Evolutionary conservation across 805 yeast species (phyloP).

Genomic region (Metschnikowia henanensis): DNA sequence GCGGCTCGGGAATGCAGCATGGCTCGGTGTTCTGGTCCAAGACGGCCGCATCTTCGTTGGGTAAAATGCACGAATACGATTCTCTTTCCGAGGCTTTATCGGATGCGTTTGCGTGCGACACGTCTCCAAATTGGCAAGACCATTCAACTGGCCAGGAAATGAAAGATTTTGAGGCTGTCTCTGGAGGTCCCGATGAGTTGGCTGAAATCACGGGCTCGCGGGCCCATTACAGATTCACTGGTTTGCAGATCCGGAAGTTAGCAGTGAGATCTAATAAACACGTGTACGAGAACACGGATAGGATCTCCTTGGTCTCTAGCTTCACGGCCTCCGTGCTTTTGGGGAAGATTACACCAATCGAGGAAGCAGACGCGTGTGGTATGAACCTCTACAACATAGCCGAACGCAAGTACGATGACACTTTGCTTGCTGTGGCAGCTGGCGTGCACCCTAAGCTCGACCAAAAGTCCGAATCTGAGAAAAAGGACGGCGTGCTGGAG

Average conservation of each 20-base stretch:
- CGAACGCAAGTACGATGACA: conserved; percentile 54
- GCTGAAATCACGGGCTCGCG: conserved; percentile 78
- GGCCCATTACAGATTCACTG: conserved; percentile 89
- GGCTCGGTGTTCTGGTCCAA: conserved; percentile 83
- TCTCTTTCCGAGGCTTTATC: conserved; percentile 48
- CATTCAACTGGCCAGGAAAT: conserved; percentile 80
- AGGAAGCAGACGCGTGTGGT: conserved; percentile 89
- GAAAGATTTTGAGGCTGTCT: conserved; percentile 53
- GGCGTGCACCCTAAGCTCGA: conserved; percentile 49
- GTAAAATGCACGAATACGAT: conserved; percentile 28
- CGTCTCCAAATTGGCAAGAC: conserved; percentile 94
- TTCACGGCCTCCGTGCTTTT: conserved; percentile 71
- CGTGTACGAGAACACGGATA: conserved; percentile 52
- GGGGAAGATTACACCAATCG: conserved; percentile 64
- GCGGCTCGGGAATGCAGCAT: conserved; percentile 92
- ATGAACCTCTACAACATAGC: conserved; percentile 82
- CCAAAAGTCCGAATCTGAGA: conserved; percentile 23
- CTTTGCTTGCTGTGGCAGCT: conserved; percentile 54
- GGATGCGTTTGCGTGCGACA: conserved; percentile 56
- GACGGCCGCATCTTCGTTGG: conserved; percentile 43
- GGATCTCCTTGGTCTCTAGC: conserved; percentile 76
- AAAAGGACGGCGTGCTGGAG: conserved; percentile 33
- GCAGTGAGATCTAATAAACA: conserved; percentile 52
- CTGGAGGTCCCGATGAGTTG: conserved; percentile 58
- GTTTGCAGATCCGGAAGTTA: conserved; percentile 83